Percentiles rank a stretch among this genome's conserved stretches.
These are phyloP conservation scores for Ophiocordyceps unilateralis DNA, from an alignment of 2,329 filamentous ascomycete genomes.

Conservation along the genomic window DNA sequence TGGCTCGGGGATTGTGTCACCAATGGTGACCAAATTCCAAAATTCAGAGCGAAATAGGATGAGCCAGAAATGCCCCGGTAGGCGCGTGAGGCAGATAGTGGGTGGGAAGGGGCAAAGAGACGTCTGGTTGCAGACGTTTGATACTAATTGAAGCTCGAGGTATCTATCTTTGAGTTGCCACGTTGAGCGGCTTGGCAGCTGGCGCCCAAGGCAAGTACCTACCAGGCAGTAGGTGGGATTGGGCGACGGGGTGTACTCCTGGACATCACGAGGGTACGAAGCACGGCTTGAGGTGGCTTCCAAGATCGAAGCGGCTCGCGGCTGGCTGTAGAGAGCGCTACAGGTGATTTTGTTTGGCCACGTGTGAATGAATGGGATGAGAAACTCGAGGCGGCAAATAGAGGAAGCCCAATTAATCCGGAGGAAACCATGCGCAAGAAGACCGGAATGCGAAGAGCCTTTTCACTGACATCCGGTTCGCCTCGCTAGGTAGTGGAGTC, in stretches of 20 bases:
- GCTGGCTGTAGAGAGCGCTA: not conserved
- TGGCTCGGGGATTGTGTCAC: not conserved
- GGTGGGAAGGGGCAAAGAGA: not conserved
- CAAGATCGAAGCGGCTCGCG: not conserved
- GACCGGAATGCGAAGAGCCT: too few relatives aligned
- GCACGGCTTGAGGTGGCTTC: not conserved
- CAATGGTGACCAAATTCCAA: not conserved
- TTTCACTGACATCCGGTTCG: too few relatives aligned
- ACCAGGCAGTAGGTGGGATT: not conserved
- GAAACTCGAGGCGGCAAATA: too few relatives aligned
- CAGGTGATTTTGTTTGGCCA: too few relatives aligned
- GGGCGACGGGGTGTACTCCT: not conserved
- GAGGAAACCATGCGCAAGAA: too few relatives aligned
- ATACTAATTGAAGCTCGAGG: not conserved
- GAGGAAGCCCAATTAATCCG: too few relatives aligned
- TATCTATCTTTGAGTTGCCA: not conserved
- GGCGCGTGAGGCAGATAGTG: not conserved
- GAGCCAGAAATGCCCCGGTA: not conserved
- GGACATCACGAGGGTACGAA: not conserved
- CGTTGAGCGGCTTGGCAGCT: not conserved
- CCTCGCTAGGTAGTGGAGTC: too few relatives aligned
- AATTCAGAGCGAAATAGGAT: too few relatives aligned
- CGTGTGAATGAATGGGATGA: too few relatives aligned
- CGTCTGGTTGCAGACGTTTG: not conserved
- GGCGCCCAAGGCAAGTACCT: not conserved